Evolutionary conservation across 805 yeast genomes (phyloP), one percentile per base, ranked within the genome.

Genomic region (Zygoascus bituminiphila): DNA sequence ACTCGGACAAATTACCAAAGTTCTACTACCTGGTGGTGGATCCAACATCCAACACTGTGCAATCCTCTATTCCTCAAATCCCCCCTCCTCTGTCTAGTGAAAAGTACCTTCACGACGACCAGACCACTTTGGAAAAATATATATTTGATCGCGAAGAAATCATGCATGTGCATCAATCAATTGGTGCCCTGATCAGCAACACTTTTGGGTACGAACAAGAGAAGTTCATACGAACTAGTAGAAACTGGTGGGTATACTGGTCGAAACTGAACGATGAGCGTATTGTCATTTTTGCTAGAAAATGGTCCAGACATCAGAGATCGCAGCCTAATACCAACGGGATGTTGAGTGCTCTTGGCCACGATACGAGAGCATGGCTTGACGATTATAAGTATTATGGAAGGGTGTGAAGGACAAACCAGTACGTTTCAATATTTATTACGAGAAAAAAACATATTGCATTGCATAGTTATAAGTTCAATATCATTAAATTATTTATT

Each of bases 171-270:
- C 58, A 55, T 45, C 55, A 49, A 20, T 37, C 48, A n/a, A 26
- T 55, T 23, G 37, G 38, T 14, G 50, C 45, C 17, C 26, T 54
- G 12, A 19, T 38, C 22, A 37, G 35, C 8, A 46, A 50, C 12
- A 22, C 51, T 8, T 45, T 38, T 12, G 40, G 19, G 1, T 15
- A 29, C 21, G 60, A 55, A 37, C 42, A 44, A 12, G 60, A 58
- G 50, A 50, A 49, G 42, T 57, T 56, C 37, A 42, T 56, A 4
- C 37, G 62, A 4, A 58, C 63, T 4, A 29, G 46, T 10, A 40
- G 50, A 12, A 54, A 53, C 44, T 60, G 63, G 63, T 60, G 63
- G 63, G 44, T 60, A 2, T 60, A 60, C 38, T 58, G 59, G 58
- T 44, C 61, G 2, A 44, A 45, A 22, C 41, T 59, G 23, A 42